A percentile compares a stretch with the other conserved stretches of the same genome.
These are phyloP conservation scores for Quercus dentata DNA, from an alignment of 306 rosid species.

Conservation along the genomic window DNA sequence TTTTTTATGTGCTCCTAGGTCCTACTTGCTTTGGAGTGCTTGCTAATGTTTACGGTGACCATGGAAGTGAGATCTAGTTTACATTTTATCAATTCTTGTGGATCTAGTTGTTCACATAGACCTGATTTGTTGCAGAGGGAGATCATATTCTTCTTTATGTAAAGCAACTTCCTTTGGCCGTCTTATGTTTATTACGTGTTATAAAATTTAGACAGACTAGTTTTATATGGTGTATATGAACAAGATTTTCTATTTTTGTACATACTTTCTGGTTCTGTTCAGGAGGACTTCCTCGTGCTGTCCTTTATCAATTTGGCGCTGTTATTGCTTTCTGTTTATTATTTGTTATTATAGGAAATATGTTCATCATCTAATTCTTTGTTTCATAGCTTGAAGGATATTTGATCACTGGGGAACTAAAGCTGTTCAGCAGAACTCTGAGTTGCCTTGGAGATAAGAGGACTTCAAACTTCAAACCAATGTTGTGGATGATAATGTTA, in stretches of 20 bases:
- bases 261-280: no score
- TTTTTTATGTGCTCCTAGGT: neutral
- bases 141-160: neutral
- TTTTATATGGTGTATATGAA: neutral
- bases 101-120: neutral
- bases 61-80: neutral
- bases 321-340: slow-evolving; percentile 4
- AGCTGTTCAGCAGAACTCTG: slow-evolving; percentile 37
- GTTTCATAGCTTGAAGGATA: slow-evolving; percentile 36
- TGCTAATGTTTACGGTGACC: neutral
- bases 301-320: neutral
- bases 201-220: neutral
- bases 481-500: slow-evolving; percentile 52
- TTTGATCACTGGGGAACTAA: slow-evolving; percentile 31
- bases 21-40: neutral
- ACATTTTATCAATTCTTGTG: no score
- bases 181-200: neutral
- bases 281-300: no score
- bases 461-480: slow-evolving; percentile 32
- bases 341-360: neutral
- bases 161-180: neutral
- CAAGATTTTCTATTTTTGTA: neutral
- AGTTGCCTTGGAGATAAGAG: slow-evolving; percentile 37
- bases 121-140: neutral
- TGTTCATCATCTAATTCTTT: slow-evolving; percentile 18